phyloP scores from a whole-genome alignment of 1,284 basidiomycete genomes.

The Sphagnurus paluster region DNA sequence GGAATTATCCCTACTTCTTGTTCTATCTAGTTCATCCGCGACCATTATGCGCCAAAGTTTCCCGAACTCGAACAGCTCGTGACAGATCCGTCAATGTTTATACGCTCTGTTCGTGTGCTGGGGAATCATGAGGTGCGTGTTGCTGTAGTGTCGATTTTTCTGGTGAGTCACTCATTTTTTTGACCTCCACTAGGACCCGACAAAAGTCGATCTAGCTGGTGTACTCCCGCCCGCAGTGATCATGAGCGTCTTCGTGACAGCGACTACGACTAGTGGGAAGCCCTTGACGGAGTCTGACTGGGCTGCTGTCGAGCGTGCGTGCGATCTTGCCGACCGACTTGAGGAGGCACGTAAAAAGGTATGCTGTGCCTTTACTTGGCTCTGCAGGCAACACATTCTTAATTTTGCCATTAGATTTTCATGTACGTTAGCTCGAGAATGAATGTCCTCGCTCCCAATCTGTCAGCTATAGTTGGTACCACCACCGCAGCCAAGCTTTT shows the following conservation, averaged over 20 bases:
- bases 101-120: constrained; percentile 86
- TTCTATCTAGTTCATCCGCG: constrained; percentile 83
- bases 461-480: constrained; percentile 97
- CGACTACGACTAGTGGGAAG: constrained; percentile 86
- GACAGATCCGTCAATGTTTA: constrained; percentile 89
- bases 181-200: constrained; percentile 60
- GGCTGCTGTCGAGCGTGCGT: constrained; percentile 81
- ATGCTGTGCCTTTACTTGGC: constrained; percentile 30
- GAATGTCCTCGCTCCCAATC: constrained; percentile 96
- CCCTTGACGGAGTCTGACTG: constrained; percentile 73
- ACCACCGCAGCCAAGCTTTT: constrained; percentile 97
- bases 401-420: constrained; percentile 70
- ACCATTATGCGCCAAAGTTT: constrained; percentile 95
- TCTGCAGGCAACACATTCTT: too few relatives aligned
- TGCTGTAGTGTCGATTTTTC: constrained; percentile 3
- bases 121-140: constrained; percentile 79
- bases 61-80: constrained; percentile 97
- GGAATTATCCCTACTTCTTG: background rate
- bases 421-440: constrained; percentile 99
- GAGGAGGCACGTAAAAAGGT: constrained; percentile 89
- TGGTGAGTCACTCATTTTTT: constrained; percentile 5
- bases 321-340: constrained; percentile 84
- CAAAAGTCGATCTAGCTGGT: constrained; percentile 78
- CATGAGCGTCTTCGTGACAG: constrained; percentile 96
- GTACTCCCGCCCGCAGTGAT: constrained; percentile 90